phyloP scores from a whole-genome alignment of 176 grass and related monocot species.

The Raddia guianensis region DNA sequence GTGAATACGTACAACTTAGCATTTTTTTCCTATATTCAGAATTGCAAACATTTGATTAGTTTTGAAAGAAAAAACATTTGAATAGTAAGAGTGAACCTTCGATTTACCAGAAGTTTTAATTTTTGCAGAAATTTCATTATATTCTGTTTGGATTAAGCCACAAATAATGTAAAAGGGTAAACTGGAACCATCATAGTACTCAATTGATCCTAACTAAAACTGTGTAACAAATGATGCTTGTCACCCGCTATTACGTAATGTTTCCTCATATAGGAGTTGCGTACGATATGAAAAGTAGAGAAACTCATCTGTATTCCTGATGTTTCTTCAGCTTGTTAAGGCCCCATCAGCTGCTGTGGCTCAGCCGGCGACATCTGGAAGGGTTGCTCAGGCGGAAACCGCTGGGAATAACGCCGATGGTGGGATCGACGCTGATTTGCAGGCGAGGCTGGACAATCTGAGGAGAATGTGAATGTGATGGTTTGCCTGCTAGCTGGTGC shows the following conservation, averaged over 20 bases:
- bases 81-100: not conserved
- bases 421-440: slow-evolving; percentile 64
- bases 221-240: not conserved
- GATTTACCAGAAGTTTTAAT: not conserved
- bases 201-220: not conserved
- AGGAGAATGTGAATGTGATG: slow-evolving; percentile 76
- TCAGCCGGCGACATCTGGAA: slow-evolving; percentile 44
- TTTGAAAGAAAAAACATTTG: not conserved
- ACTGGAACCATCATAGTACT: not conserved
- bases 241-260: not conserved
- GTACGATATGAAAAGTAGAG: not conserved
- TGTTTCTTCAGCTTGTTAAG: slow-evolving; percentile 57
- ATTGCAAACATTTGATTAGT: not conserved
- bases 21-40: not conserved
- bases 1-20: not conserved
- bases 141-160: not conserved
- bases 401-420: slow-evolving; percentile 39
- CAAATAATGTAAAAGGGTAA: not conserved
- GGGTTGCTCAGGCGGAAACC: slow-evolving; percentile 66
- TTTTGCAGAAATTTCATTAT: not conserved
- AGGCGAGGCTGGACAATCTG: slow-evolving; percentile 69
- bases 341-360: slow-evolving; percentile 57
- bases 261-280: not conserved
- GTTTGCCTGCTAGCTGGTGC: not conserved
- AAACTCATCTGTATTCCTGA: not conserved